These are phyloP conservation scores for Prorocentrum cordatum DNA, from an alignment of 169 alveolate genomes.

Conservation along the genomic window DNA sequence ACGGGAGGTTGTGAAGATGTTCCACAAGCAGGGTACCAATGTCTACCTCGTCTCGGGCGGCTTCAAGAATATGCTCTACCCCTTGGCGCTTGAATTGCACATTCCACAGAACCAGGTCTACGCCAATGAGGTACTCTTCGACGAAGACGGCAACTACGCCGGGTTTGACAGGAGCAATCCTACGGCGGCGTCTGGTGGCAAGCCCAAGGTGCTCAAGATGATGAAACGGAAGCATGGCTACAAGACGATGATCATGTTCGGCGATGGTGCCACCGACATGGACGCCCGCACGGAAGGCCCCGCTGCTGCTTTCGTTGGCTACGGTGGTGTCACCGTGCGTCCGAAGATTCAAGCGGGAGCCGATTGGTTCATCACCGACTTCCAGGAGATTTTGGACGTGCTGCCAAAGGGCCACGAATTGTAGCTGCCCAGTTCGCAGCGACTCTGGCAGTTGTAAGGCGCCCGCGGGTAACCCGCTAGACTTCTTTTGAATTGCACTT, in stretches of 20 bases:
- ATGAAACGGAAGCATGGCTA: conserved; percentile 59
- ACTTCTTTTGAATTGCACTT: no score
- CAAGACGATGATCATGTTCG: conserved; percentile 64
- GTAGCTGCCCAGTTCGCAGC: no score
- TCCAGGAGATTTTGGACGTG: conserved; percentile 41
- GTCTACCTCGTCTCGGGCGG: conserved; percentile 61
- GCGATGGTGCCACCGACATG: conserved; percentile 51
- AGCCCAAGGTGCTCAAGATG: conserved; percentile 41
- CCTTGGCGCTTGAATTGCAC: conserved; percentile 48
- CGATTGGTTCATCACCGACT: conserved; percentile 40
- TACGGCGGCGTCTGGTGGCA: conserved; percentile 41
- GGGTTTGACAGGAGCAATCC: conserved; percentile 50
- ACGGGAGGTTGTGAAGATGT: conserved; percentile 37
- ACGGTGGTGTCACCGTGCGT: conserved; percentile 30
- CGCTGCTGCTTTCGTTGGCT: conserved; percentile 46
- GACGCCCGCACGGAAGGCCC: conserved; percentile 47
- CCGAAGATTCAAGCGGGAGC: conserved; percentile 24
- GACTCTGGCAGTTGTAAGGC: no score
- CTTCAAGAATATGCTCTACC: conserved; percentile 59
- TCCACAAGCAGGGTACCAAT: conserved; percentile 61
- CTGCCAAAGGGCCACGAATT: no score
- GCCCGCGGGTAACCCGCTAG: no score
- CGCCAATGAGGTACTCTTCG: conserved; percentile 48
- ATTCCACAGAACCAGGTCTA: conserved; percentile 59
- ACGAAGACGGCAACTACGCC: conserved; percentile 50